These are phyloP conservation scores for Saccharomycopsis sp. DNA, from an alignment of 805 yeast genomes.

Conservation along the genomic window DNA sequence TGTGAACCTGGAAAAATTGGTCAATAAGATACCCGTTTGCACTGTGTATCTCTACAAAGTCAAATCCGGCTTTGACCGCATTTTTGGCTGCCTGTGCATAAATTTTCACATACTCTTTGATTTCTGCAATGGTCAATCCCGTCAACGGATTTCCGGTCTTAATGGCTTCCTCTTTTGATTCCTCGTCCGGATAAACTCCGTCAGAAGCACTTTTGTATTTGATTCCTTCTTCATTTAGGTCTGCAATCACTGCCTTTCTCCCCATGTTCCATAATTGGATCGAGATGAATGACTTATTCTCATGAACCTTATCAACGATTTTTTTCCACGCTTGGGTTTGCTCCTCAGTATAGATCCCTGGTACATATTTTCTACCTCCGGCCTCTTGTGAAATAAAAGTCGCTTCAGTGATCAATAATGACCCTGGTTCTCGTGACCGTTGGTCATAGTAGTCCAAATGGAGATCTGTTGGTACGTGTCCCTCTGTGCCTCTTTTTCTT, in stretches of 20 bases:
- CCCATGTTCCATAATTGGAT: constrained; percentile 52
- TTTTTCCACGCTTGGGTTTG: constrained; percentile 47
- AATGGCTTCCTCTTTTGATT: constrained; percentile 30
- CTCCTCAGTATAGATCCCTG: constrained; percentile 43
- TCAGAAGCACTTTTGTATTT: constrained; percentile 38
- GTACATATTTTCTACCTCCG: constrained; percentile 39
- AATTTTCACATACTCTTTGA: constrained; percentile 34
- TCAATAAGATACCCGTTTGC: constrained; percentile 56
- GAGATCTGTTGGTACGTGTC: constrained; percentile 41
- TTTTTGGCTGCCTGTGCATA: constrained; percentile 43
- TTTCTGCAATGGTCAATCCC: constrained; percentile 34
- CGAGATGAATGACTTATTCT: constrained; percentile 38
- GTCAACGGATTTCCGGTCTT: constrained; percentile 30
- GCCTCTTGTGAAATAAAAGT: constrained; percentile 37
- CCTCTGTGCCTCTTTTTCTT: constrained; percentile 35
- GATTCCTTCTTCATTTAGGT: constrained; percentile 32
- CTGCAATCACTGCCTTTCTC: constrained; percentile 35
- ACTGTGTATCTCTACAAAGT: constrained; percentile 55
- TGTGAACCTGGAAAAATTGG: constrained; percentile 39
- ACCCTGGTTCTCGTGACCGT: constrained; percentile 49
- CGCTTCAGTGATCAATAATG: constrained; percentile 58
- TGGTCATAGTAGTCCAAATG: constrained; percentile 47
- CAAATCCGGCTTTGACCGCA: constrained; percentile 48
- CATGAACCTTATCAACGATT: constrained; percentile 44
- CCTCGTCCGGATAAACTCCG: constrained; percentile 31